Base-by-base conservation (phyloP, 2,329 filamentous ascomycete genomes). In the Cordyceps pruinosa region DNA sequence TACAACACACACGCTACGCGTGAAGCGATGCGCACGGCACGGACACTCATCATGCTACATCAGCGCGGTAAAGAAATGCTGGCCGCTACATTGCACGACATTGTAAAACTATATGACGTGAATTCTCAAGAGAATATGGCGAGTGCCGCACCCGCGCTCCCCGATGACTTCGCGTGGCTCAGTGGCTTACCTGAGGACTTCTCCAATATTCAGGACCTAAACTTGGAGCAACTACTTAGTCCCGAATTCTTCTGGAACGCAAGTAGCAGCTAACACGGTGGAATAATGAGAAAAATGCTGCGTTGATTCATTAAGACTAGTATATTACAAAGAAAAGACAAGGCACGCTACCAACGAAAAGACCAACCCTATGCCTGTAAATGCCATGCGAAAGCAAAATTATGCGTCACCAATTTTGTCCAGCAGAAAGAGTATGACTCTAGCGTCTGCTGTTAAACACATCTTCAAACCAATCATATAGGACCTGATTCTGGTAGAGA, bases 21-120 rank as follows among this genome's bases (percentile, higher is more conserved):
- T 6, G 81, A 84, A 61, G 80, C 80, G 0, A 69, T 81, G 19
- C 77, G 75, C 15, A 82, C 80, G 0, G 80, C 81, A 1, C 79
- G 77, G 13, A 66, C 82, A 25, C 71, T 84, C 17, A 73, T 83
- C 12, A 66, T 77, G 0, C 67, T 83, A 44, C 79, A 82, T 41
- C 77, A 81, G 57, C 70, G 74, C 7, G 68, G 73, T n/a, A 79
- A 78, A 52, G 75, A 79, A 58, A 75, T 77, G 19, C 70, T 72
- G 10, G 66, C 72, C 0, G 65, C 67, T 0, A 59, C 67, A 0
- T 64, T 81, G 5, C 65, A 64, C 0, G 68, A 73, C n/a, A 69
- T 77, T 1, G 59, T 77, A 8, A 66, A 69, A 37, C 64, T 61
- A 0, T 72, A 72, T 48, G 67, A 71, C 2, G 63, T 67, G 4